Conservation (phyloP, 2,329 filamentous ascomycete genomes). For the Amphichorda felina region DNA sequence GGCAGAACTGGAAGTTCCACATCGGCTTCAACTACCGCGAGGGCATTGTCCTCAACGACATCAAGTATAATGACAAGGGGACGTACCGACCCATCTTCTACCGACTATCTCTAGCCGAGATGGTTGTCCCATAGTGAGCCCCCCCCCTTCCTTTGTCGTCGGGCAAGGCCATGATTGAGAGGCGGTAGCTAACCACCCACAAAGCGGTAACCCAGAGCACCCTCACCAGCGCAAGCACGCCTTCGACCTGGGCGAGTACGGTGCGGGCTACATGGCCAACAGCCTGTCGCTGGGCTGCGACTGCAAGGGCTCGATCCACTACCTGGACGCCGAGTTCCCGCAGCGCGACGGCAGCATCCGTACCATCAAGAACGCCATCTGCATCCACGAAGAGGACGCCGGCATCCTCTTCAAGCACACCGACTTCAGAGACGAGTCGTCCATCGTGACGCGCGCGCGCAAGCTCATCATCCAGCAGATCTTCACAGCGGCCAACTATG, state of each 20-base stretch:
- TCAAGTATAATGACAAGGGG: constrained; percentile 79
- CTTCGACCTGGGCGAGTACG: constrained; percentile 72
- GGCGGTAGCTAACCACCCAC: too few species aligned
- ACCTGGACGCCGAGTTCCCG: constrained; percentile 79
- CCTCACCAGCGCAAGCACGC: constrained; percentile 75
- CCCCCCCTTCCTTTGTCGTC: not conserved
- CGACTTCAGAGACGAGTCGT: constrained; percentile 83
- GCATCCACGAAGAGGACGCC: constrained; percentile 87
- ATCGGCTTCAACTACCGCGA: constrained; percentile 93
- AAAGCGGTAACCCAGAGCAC: constrained; percentile 57
- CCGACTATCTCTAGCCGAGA: constrained; percentile 78
- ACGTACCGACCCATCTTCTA: constrained; percentile 72
- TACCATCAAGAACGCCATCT: constrained; percentile 87
- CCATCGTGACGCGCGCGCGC: constrained; percentile 73
- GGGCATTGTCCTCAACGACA: constrained; percentile 81
- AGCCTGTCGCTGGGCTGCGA: constrained; percentile 66
- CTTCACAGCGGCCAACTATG: constrained; percentile 93
- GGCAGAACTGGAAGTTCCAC: constrained; percentile 92
- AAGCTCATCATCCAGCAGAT: constrained; percentile 84
- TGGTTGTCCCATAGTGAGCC: constrained; percentile 72
- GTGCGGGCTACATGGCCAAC: constrained; percentile 76
- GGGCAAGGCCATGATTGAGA: too few species aligned
- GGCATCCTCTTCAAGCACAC: constrained; percentile 92
- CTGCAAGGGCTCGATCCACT: constrained; percentile 85
- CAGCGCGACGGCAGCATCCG: constrained; percentile 63